phyloP scores from a whole-genome alignment of 345 rosid species.

The Salix brachista region DNA sequence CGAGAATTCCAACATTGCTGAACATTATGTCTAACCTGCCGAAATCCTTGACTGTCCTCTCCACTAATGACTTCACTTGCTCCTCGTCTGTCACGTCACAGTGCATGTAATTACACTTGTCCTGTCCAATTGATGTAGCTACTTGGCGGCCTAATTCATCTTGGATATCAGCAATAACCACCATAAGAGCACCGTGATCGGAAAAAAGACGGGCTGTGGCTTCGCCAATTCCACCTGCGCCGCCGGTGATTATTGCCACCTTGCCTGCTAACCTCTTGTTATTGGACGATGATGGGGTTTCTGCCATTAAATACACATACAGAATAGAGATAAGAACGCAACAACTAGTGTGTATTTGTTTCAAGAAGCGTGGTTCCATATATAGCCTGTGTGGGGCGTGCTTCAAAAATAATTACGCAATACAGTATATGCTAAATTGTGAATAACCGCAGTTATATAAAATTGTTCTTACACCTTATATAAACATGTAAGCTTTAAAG shows the following conservation, averaged over 20 bases:
- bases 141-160: constrained; percentile 24
- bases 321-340: no score
- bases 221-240: constrained; percentile 31
- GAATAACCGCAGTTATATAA: no score
- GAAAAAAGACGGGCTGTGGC: constrained; percentile 21
- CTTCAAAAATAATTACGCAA: no score
- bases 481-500: no score
- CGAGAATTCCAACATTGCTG: constrained; percentile 35
- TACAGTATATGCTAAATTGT: no score
- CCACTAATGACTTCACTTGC: constrained; percentile 32
- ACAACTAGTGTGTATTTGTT: no score
- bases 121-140: constrained; percentile 21
- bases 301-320: no score
- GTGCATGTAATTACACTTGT: constrained; percentile 17
- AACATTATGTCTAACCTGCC: constrained; percentile 38
- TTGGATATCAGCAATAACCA: constrained; percentile 38
- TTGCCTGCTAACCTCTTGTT: constrained; percentile 2
- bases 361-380: no score
- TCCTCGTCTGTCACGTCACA: constrained; percentile 36
- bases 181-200: constrained; percentile 21
- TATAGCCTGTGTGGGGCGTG: no score
- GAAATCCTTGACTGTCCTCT: constrained; percentile 15
- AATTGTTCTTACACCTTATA: no score
- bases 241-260: constrained; percentile 26
- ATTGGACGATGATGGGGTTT: no score